A percentile compares a stretch with the other conserved stretches of the same genome.
Evolutionary conservation across 768 basidiomycete genomes (phyloP).

Genomic region (Pleurotus tuoliensis): DNA sequence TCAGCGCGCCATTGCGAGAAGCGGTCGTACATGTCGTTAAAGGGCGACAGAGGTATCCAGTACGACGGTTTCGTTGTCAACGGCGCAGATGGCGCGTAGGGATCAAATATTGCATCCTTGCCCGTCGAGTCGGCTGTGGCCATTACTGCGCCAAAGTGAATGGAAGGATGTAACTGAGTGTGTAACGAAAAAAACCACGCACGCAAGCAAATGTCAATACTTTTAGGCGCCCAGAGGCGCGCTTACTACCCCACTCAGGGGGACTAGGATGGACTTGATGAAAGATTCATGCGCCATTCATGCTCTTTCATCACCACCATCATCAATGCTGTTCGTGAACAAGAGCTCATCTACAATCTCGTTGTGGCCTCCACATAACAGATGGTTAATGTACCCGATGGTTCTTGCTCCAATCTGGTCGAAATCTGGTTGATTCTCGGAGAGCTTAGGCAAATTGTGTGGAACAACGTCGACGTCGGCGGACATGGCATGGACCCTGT

Average conservation of each 20-base stretch:
- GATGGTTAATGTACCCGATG: no score
- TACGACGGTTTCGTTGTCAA: constrained; percentile 30
- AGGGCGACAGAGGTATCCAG: constrained; percentile 49
- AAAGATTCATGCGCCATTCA: no score
- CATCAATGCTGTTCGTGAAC: no score
- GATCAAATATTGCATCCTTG: constrained; percentile 38
- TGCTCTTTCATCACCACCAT: no score
- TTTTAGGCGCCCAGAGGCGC: not conserved
- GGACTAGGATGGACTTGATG: no score
- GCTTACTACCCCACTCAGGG: not conserved
- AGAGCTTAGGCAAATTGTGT: no score
- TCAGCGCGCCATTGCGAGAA: constrained; percentile 80
- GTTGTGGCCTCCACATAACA: no score
- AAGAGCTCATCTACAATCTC: no score
- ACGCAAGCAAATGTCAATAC: constrained; percentile 20
- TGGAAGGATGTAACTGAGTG: constrained; percentile 18
- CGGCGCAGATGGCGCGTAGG: constrained; percentile 29
- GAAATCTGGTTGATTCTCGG: no score
- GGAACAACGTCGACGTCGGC: no score
- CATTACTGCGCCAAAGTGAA: constrained; percentile 30
- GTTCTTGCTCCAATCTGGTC: no score
- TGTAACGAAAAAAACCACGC: constrained; percentile 33
- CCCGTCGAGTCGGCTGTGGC: constrained; percentile 39
- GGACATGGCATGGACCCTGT: no score
- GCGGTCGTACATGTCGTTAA: constrained; percentile 64